Evolutionary conservation across 2,329 filamentous ascomycete genomes (phyloP), one percentile per base, ranked within the genome.

Genomic region (Fusarium setosum): DNA sequence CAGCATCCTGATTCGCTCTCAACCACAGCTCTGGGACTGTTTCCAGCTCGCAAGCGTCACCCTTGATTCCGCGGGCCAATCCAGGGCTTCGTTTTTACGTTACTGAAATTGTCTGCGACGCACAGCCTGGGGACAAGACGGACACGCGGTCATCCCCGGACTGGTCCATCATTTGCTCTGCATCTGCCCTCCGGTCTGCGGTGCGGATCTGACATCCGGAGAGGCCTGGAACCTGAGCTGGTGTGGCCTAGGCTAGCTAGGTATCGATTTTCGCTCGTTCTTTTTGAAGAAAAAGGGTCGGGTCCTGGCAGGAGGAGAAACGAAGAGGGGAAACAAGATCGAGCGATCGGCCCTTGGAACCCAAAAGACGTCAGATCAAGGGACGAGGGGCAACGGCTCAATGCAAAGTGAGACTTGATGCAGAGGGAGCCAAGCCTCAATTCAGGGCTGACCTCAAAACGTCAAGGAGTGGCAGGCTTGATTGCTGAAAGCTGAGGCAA

Each of bases 11-110:
- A 72, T 72, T 72, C 67, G 69, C 42, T 61, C 35, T 53, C 41
- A 17, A 26, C 26, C 44, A 44, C 29, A 61, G 35, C 56, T 67
- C 63, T 48, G 55, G 53, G 59, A 55, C 44, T 56, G 35, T 63
- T 37, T 61, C 59, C 20, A 64, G 61, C 56, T 59, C 31, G 32
- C 64, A 61, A 56, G 45, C 47, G 56, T 68, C 55, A 63, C 65
- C 51, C 42, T 62, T 68, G 65, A 61, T 57, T n/a, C 62, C 37
- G 45, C 56, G 64, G 55, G 63, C 70, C 70, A 72, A 72, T 72
- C 70, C 70, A 64, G 63, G 59, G 48, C 54, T 65, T 72, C 51
- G 45, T 50, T 51, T 71, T 72, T 72, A 72, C 70, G 70, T 66
- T 70, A 72, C 63, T 61, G 56, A 63, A 68, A 73, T 63, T 59